phyloP scores from a whole-genome alignment of 1,284 basidiomycete species.

The Leccinum griseonigrum region DNA sequence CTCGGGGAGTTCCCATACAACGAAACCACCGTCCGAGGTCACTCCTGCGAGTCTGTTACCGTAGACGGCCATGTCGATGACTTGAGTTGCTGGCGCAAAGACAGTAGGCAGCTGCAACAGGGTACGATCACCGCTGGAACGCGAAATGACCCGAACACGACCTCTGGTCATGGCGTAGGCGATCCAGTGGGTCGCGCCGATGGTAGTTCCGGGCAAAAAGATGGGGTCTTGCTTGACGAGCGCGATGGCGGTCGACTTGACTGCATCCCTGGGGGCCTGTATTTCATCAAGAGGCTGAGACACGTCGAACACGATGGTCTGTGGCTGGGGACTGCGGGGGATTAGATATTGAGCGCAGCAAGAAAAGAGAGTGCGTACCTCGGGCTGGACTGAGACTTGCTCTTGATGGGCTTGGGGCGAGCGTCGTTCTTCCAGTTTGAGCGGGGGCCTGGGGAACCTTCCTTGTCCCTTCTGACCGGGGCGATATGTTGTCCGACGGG shows the following conservation, averaged over 20 bases:
- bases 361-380: slow-evolving; percentile 38
- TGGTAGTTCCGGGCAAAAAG: slow-evolving; percentile 79
- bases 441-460: slow-evolving; percentile 63
- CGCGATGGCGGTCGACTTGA: slow-evolving; percentile 80
- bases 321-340: slow-evolving; percentile 47
- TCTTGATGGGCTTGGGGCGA: slow-evolving; percentile 42
- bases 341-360: slow-evolving; percentile 1
- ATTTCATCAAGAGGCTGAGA: slow-evolving; percentile 67
- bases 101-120: slow-evolving; percentile 68
- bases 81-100: slow-evolving; percentile 60
- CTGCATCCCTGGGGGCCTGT: slow-evolving; percentile 65
- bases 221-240: slow-evolving; percentile 78
- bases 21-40: slow-evolving; percentile 81
- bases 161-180: slow-evolving; percentile 89
- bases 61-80: slow-evolving; percentile 80
- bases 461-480: slow-evolving; percentile 56
- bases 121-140: slow-evolving; percentile 80
- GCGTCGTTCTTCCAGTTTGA: slow-evolving; percentile 42
- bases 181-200: slow-evolving; percentile 84
- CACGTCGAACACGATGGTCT: slow-evolving; percentile 74
- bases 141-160: slow-evolving; percentile 82
- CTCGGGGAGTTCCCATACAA: slow-evolving; percentile 81
- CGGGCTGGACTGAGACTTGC: slow-evolving; percentile 54
- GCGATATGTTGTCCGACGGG: slow-evolving; percentile 42
- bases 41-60: slow-evolving; percentile 80